These are phyloP conservation scores for Oenanthe javanica DNA, from an alignment of 140 eudicot genomes.

Conservation along the genomic window DNA sequence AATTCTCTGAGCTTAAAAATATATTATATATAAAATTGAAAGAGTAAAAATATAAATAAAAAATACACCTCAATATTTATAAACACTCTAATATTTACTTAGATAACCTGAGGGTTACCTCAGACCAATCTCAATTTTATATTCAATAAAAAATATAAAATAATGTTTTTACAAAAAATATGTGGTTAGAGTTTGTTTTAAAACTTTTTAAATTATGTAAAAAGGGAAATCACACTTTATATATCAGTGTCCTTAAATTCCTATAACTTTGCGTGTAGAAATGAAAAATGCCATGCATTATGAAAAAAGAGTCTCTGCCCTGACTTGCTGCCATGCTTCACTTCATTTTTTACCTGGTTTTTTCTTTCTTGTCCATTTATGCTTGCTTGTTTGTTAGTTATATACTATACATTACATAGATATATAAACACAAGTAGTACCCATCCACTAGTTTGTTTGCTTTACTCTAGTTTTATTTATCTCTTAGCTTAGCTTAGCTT, in stretches of 20 bases:
- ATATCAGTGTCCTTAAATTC: background rate
- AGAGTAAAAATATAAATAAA: too few species aligned
- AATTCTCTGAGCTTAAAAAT: too few species aligned
- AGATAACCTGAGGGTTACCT: too few species aligned
- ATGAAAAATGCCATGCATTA: conserved; percentile 6
- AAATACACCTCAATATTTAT: too few species aligned
- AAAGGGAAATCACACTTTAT: background rate
- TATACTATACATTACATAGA: background rate
- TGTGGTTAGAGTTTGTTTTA: too few species aligned
- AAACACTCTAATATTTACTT: too few species aligned
- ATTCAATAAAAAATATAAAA: too few species aligned
- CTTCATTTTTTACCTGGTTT: background rate
- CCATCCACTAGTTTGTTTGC: conserved; percentile 6
- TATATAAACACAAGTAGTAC: background rate
- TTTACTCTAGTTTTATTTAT: background rate
- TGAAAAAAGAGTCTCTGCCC: background rate
- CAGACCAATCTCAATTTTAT: too few species aligned
- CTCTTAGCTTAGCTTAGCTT: background rate
- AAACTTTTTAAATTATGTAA: background rate
- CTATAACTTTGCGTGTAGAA: conserved; percentile 2
- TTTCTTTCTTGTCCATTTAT: conserved; percentile 1
- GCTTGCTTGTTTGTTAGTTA: background rate
- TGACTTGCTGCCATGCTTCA: background rate
- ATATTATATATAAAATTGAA: too few species aligned
- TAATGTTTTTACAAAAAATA: too few species aligned